Conservation (phyloP, 192 early-diverging fungal species). For the Allomyces macrogynus region DNA sequence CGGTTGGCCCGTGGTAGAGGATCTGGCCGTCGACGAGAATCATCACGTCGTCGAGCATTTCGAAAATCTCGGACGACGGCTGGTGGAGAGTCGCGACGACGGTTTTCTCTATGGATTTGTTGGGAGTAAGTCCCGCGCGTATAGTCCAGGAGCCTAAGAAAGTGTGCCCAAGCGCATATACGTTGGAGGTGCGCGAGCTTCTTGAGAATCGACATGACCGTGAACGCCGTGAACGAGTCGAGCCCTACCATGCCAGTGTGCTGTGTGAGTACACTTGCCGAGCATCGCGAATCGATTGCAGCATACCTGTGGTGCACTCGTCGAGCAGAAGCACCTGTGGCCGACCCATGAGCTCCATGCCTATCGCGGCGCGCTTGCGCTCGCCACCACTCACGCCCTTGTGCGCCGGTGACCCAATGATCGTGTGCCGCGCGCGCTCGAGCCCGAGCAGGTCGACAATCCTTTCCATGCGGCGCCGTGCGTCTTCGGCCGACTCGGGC, state of each 20-base stretch:
- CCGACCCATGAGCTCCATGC: conserved; percentile 46
- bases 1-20: conserved; percentile 35
- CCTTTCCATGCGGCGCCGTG: conserved; percentile 20
- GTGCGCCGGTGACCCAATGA: conserved; percentile 33
- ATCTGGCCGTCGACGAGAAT: conserved; percentile 42
- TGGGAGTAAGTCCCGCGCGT: too few species aligned
- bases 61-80: conserved; percentile 61
- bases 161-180: too few species aligned
- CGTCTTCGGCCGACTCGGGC: conserved; percentile 16
- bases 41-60: conserved; percentile 62
- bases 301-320: conserved; percentile 10
- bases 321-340: conserved; percentile 45
- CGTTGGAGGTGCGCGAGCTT: too few species aligned
- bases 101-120: conserved; percentile 19
- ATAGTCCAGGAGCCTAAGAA: too few species aligned
- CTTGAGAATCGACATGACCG: too few species aligned
- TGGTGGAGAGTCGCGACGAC: conserved; percentile 82
- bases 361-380: conserved; percentile 51
- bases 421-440: conserved; percentile 39
- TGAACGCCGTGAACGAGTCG: too few species aligned
- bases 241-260: too few species aligned
- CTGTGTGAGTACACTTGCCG: too few species aligned
- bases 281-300: too few species aligned
- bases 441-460: conserved; percentile 39
- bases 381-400: conserved; percentile 58